Conservation (phyloP, 148 eudicot species). For the Diospyros kaki region DNA sequence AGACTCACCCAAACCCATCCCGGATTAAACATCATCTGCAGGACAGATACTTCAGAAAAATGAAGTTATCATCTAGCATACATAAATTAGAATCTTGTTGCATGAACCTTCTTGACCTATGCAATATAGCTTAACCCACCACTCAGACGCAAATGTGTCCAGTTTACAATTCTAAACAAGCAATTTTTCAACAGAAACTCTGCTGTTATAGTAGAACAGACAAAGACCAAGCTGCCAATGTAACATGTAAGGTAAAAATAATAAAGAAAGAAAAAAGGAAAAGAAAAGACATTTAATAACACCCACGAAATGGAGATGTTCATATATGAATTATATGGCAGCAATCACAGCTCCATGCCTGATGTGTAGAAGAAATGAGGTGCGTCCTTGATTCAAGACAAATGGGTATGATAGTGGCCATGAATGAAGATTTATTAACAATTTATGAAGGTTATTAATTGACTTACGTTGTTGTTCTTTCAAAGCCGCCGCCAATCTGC, state of each 20-base stretch:
- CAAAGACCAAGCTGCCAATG: not conserved
- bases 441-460: not conserved
- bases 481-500: conserved; percentile 86
- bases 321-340: not conserved
- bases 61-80: too few relatives aligned
- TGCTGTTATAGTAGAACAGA: conserved; percentile 1
- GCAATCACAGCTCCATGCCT: conserved; percentile 5
- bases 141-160: too few relatives aligned
- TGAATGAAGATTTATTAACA: conserved; percentile 24
- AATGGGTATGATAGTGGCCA: conserved; percentile 10
- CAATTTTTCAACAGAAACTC: conserved; percentile 9
- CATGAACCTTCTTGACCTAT: too few relatives aligned
- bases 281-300: not conserved
- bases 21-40: too few relatives aligned
- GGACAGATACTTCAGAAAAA: too few relatives aligned
- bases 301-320: conserved; percentile 8
- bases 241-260: too few relatives aligned
- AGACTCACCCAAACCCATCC: too few relatives aligned
- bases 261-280: not conserved
- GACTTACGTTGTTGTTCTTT: conserved; percentile 44
- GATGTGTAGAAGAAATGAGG: conserved; percentile 1
- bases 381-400: not conserved
- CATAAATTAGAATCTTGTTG: too few relatives aligned
- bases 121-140: too few relatives aligned
- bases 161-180: not conserved